These are phyloP conservation scores for Blastobotrys peoriensis DNA, from an alignment of 805 yeast species.

Conservation along the genomic window DNA sequence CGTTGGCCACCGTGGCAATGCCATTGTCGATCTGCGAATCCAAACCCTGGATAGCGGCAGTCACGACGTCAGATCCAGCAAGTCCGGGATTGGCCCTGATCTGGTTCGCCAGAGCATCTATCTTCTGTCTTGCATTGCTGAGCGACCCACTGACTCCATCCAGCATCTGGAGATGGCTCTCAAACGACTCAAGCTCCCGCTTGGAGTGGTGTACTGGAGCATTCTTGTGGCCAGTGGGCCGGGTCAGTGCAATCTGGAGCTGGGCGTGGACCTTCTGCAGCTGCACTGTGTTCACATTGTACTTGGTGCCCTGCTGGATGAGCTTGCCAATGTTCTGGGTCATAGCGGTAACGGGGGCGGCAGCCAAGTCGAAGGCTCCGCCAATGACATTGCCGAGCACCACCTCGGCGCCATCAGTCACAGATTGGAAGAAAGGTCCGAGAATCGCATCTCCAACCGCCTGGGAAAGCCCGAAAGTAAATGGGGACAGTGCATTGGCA, in stretches of 20 bases:
- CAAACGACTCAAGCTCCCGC: no score
- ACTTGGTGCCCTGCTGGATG: slow-evolving; percentile 5
- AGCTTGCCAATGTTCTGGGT: slow-evolving; percentile 2
- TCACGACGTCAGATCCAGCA: slow-evolving; percentile 14
- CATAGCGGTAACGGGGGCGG: slow-evolving; percentile 6
- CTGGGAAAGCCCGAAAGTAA: slow-evolving; percentile 22
- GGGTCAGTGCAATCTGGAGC: no score
- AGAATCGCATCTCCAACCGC: slow-evolving; percentile 20
- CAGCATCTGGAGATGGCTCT: no score
- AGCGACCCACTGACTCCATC: slow-evolving; percentile 1
- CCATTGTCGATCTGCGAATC: slow-evolving; percentile 21
- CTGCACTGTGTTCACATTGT: slow-evolving; percentile 8
- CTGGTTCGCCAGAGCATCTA: neutral
- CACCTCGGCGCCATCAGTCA: slow-evolving; percentile 28
- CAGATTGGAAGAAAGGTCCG: slow-evolving; percentile 28
- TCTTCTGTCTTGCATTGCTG: slow-evolving; percentile 1
- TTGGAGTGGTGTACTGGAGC: no score
- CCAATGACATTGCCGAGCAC: slow-evolving; percentile 18
- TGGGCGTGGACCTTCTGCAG: slow-evolving; percentile 4
- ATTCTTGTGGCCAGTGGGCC: no score
- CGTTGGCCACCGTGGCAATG: slow-evolving; percentile 13
- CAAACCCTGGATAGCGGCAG: slow-evolving; percentile 16
- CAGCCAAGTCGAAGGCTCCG: slow-evolving; percentile 17
- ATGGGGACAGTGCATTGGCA: slow-evolving; percentile 14
- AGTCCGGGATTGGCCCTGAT: neutral